Percentiles rank a stretch among this genome's conserved stretches.
phyloP scores from a whole-genome alignment of 2,329 filamentous ascomycete genomes.

The Dryadomyces quercus-mongolicae region DNA sequence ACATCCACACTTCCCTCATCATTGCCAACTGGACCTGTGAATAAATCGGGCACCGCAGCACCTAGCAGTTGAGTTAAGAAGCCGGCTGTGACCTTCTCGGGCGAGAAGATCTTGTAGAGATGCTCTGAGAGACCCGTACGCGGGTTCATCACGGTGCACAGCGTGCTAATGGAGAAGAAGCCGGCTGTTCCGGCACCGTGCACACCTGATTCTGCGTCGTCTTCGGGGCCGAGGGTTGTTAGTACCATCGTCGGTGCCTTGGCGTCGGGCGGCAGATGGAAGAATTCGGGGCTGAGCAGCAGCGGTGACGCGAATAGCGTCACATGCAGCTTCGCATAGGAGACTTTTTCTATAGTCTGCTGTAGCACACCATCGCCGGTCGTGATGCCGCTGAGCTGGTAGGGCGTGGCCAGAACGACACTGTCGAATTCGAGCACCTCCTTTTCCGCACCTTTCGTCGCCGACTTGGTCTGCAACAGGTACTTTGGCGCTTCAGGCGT shows the following conservation, averaged over 20 bases:
- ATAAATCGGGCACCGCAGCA: conserved; percentile 29
- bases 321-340: conserved; percentile 78
- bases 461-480: conserved; percentile 25
- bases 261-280: conserved; percentile 48
- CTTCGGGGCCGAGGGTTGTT: conserved; percentile 60
- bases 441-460: conserved; percentile 18
- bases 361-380: conserved; percentile 55
- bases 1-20: conserved; percentile 22
- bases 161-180: conserved; percentile 78
- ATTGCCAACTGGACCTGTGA: conserved; percentile 27
- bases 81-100: conserved; percentile 34
- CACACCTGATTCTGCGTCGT: conserved; percentile 35
- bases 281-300: conserved; percentile 58
- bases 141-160: conserved; percentile 53
- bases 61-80: conserved; percentile 43
- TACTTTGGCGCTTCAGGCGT: conserved; percentile 25
- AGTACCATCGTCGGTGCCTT: conserved; percentile 63
- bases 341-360: conserved; percentile 59
- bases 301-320: conserved; percentile 76
- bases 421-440: conserved; percentile 51
- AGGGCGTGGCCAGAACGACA: conserved; percentile 71
- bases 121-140: conserved; percentile 39
- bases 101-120: conserved; percentile 55
- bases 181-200: conserved; percentile 58
- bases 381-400: conserved; percentile 65